Conservation (phyloP, 352 stramenopile genomes). For the Phytophthora pinifolia region DNA sequence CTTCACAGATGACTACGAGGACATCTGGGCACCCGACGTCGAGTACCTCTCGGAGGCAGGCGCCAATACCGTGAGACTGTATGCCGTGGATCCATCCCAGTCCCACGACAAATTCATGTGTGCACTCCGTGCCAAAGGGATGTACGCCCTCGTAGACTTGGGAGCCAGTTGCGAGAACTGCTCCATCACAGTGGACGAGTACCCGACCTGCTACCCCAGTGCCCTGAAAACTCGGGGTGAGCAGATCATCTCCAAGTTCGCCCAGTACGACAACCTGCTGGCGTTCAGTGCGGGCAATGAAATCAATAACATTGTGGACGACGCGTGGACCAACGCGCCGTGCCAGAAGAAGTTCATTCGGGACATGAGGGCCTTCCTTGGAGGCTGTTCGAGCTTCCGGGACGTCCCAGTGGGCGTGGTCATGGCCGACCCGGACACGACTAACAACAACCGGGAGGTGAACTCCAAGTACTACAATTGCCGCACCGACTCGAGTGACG, state of each 20-base stretch:
- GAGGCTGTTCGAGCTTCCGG: conserved; percentile 54
- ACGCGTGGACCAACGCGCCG: conserved; percentile 56
- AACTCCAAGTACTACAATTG: conserved; percentile 90
- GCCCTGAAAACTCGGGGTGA: conserved; percentile 69
- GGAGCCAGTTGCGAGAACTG: conserved; percentile 61
- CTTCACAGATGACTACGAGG: conserved; percentile 74
- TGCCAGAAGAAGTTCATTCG: conserved; percentile 90
- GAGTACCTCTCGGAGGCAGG: conserved; percentile 54
- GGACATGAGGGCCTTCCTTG: conserved; percentile 79
- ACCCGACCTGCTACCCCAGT: conserved; percentile 57
- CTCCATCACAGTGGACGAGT: conserved; percentile 50
- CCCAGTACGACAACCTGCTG: conserved; percentile 85
- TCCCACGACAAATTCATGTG: conserved; percentile 91
- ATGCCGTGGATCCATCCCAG: conserved; percentile 81
- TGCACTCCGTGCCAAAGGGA: conserved; percentile 62
- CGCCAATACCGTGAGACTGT: conserved; percentile 81
- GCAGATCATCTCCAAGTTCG: conserved; percentile 78
- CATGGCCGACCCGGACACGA: conserved; percentile 54
- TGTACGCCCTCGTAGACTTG: conserved; percentile 76
- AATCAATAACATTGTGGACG: conserved; percentile 62
- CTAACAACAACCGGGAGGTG: conserved; percentile 49
- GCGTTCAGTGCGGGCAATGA: conserved; percentile 86
- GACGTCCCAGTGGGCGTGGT: conserved; percentile 77
- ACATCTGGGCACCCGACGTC: conserved; percentile 75
- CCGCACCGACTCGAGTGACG: conserved; percentile 59